These are phyloP conservation scores for Nicotiana obtusifolia DNA, from an alignment of 257 asterid genomes.

Conservation along the genomic window DNA sequence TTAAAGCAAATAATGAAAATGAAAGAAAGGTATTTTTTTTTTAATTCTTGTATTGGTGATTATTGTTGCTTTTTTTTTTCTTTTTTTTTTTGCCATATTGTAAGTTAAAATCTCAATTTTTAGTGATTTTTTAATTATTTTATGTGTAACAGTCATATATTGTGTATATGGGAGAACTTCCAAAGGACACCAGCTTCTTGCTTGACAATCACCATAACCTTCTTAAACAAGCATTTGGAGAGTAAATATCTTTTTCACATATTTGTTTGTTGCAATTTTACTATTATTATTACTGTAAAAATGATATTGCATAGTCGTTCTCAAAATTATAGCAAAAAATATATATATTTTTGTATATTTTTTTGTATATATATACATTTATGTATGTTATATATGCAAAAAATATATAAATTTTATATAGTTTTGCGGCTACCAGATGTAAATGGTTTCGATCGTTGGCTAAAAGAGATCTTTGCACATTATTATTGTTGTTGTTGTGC, in stretches of 20 bases:
- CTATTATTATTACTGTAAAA: background rate
- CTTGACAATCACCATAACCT: background rate
- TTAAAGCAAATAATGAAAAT: background rate
- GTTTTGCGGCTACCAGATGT: too few species aligned
- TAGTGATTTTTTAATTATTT: background rate
- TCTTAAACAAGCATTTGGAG: slow-evolving; percentile 13
- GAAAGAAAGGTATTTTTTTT: background rate
- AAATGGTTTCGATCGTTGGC: too few species aligned
- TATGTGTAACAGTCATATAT: slow-evolving; percentile 14
- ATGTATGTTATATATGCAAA: too few species aligned
- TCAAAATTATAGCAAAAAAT: too few species aligned
- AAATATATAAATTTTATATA: too few species aligned
- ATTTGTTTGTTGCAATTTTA: too few species aligned
- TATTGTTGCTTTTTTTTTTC: background rate
- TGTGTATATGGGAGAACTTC: slow-evolving; percentile 18
- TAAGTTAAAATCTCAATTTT: background rate
- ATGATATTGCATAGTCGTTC: too few species aligned
- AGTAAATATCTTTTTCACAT: background rate
- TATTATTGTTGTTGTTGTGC: background rate
- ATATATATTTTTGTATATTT: too few species aligned
- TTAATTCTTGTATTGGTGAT: background rate
- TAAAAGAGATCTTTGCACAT: too few species aligned
- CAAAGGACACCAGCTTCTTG: background rate
- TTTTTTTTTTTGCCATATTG: background rate
- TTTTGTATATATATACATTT: too few species aligned